Base-by-base conservation (phyloP, 139 green algal species). In the Zygnema cylindricum region DNA sequence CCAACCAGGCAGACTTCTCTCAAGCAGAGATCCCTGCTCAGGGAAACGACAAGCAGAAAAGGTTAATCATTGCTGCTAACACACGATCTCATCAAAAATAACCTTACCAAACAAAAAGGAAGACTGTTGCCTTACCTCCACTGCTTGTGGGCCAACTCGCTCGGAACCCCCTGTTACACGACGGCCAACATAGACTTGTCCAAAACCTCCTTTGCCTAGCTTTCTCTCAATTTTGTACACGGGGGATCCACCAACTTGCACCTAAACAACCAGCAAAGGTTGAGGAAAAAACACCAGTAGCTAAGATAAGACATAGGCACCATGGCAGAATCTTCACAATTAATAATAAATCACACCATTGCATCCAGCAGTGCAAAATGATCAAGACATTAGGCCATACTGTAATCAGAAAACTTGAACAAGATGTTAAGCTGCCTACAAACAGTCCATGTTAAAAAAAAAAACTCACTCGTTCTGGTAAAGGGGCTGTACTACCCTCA, bases 131-230 rank as follows among this genome's bases (percentile, higher is more conserved):
- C 55, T 33, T 57, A 92, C 88, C 84, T 91, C 78, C 23, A 90
- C 78, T 69, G 83, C 88, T 36, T 92, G 75, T 42, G 88, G 88
- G 33, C 88, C 88, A 30, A 55, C 42, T 32, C 88, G 35, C 35
- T 88, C 84, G 43, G 84, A 55, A 75, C 89, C 89, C 39, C 85
- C 85, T 25, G 39, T 84, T n/a, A 86, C 57, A 57, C 88, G 82
- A 38, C 81, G 42, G 23, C 92, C 93, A 1, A 92, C 82, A 86
- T 95, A 95, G 16, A 95, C 93, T 55, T 95, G 93, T 1, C 93
- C 93, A 81, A 95, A 95, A 21, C 93, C 93, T 69, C 93, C 93
- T 77, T 95, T 95, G 7, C 93, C 93, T 1, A 95, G 73, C 82
- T 93, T 93, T 32, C 84, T 42, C 54, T 93, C 91, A 21, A 95